phyloP scores from a whole-genome alignment of 139 green algal genomes.

The Coelastrella sp. region DNA sequence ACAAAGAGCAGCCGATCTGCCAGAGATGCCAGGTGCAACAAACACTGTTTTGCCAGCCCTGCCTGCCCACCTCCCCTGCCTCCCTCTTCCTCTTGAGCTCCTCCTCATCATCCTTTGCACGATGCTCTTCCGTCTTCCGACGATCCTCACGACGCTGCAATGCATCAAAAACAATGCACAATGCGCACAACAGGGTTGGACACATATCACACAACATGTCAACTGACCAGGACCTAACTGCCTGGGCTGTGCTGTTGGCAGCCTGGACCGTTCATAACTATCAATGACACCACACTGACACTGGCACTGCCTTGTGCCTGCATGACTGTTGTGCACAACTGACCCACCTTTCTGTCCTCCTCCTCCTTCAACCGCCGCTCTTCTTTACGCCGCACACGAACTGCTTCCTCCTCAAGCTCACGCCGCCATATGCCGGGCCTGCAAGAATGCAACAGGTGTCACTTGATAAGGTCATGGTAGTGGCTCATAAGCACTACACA shows the following conservation, averaged over 20 bases:
- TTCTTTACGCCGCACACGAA: not conserved
- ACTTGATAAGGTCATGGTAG: no score
- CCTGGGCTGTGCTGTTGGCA: no score
- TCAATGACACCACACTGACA: not conserved
- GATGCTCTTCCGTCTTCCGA: not conserved
- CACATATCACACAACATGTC: not conserved
- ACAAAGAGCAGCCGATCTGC: no score
- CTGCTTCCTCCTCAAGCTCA: conserved; percentile 30
- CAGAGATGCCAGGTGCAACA: no score
- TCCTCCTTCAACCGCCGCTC: conserved; percentile 4
- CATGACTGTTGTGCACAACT: not conserved
- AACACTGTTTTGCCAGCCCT: not conserved
- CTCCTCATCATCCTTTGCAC: conserved; percentile 17
- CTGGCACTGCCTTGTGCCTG: no score
- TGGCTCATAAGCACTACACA: no score
- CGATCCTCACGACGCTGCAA: conserved; percentile 36
- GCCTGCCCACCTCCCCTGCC: not conserved
- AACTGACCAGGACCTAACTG: not conserved
- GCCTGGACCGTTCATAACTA: not conserved
- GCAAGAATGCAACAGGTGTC: not conserved
- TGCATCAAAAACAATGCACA: not conserved
- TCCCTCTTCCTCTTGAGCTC: not conserved
- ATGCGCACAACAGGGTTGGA: not conserved
- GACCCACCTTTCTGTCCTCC: conserved; percentile 27
- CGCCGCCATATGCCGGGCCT: conserved; percentile 18